Conservation (phyloP, 2,329 filamentous ascomycete species). For the Pseudogymnoascus sp. region DNA sequence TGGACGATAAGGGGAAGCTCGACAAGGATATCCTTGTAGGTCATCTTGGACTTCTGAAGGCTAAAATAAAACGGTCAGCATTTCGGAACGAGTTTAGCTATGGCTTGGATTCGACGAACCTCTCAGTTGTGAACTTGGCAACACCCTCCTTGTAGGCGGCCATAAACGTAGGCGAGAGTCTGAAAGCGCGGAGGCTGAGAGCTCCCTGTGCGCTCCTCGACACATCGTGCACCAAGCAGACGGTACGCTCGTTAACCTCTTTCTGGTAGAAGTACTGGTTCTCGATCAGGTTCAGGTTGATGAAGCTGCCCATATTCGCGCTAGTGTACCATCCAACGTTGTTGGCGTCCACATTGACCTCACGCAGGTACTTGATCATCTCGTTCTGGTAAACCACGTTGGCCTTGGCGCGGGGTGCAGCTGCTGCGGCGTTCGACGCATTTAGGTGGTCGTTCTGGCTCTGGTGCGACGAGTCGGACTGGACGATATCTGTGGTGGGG, state of each 20-base stretch:
- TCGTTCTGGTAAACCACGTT: slow-evolving; percentile 85
- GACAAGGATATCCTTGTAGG: slow-evolving; percentile 86
- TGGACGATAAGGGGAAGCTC: slow-evolving; percentile 86
- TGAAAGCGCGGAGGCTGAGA: slow-evolving; percentile 83
- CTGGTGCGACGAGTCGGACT: slow-evolving; percentile 42
- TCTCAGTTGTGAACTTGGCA: slow-evolving; percentile 87
- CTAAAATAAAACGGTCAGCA: slow-evolving; percentile 37
- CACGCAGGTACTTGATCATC: slow-evolving; percentile 93
- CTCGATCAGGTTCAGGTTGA: slow-evolving; percentile 92
- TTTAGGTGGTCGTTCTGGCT: slow-evolving; percentile 62
- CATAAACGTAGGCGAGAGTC: slow-evolving; percentile 81
- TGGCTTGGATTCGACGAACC: slow-evolving; percentile 45
- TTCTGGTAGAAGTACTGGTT: slow-evolving; percentile 98
- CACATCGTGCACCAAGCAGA: slow-evolving; percentile 89
- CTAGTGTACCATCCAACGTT: slow-evolving; percentile 98
- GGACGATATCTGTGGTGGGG: slow-evolving; percentile 67
- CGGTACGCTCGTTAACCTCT: slow-evolving; percentile 74
- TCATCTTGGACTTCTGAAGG: slow-evolving; percentile 87
- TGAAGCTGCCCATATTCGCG: slow-evolving; percentile 96
- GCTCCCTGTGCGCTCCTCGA: slow-evolving; percentile 90
- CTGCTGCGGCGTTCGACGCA: slow-evolving; percentile 67
- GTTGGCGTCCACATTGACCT: slow-evolving; percentile 98
- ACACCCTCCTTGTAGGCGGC: slow-evolving; percentile 78
- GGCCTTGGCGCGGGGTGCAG: slow-evolving; percentile 84
- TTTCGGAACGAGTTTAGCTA: background rate